phyloP scores from a whole-genome alignment of 257 asterid genomes.

The Apocynum venetum region DNA sequence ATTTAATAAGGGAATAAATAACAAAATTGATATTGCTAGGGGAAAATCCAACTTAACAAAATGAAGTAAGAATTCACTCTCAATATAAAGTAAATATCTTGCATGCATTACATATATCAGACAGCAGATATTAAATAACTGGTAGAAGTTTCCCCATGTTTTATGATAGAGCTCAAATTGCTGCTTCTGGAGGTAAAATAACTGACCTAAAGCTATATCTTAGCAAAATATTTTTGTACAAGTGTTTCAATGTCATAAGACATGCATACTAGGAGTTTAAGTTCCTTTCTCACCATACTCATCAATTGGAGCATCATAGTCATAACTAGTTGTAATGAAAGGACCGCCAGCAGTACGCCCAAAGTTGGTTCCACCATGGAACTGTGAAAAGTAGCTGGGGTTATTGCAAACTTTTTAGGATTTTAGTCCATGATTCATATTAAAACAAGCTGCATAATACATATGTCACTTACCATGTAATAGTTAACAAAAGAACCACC shows the following conservation, averaged over 20 bases:
- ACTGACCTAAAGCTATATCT: neutral
- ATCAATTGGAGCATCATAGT: constrained; percentile 75
- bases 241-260: neutral
- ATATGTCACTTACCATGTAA: constrained; percentile 51
- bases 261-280: neutral
- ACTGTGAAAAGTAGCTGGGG: constrained; percentile 30
- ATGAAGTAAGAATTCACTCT: neutral
- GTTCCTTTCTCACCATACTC: constrained; percentile 49
- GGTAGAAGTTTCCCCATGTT: neutral
- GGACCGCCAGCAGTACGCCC: constrained; percentile 81
- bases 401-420: neutral
- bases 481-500: constrained; percentile 67
- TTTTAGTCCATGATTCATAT: neutral
- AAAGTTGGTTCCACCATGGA: constrained; percentile 74
- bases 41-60: neutral
- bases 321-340: constrained; percentile 62
- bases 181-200: neutral
- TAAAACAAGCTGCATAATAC: neutral
- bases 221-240: neutral
- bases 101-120: neutral
- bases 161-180: neutral
- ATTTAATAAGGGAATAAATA: neutral
- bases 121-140: neutral
- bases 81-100: neutral
- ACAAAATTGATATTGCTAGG: neutral